Evolutionary conservation across 1,139 yeast genomes (phyloP).

Genomic region (Williopsis jadinii): DNA sequence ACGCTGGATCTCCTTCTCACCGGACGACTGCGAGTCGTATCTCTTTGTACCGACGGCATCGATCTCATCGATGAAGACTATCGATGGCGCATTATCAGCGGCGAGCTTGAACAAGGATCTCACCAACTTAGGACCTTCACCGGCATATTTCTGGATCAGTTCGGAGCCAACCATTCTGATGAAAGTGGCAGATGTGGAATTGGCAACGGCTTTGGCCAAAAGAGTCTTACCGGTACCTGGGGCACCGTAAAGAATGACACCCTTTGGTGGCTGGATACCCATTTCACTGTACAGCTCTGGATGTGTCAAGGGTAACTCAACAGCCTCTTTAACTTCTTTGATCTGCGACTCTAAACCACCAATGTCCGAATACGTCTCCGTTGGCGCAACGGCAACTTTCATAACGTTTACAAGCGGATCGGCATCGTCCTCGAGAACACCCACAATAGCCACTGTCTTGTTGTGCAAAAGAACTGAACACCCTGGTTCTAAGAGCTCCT

Average conservation of each 20-base stretch:
- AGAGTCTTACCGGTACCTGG: constrained; percentile 99
- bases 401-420: constrained; percentile 97
- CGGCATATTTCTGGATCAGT: constrained; percentile 91
- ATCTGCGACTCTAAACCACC: constrained; percentile 96
- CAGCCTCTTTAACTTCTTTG: constrained; percentile 97
- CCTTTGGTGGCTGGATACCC: constrained; percentile 99
- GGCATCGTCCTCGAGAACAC: constrained; percentile 93
- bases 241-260: constrained; percentile 96
- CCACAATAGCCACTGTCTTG: constrained; percentile 90
- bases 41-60: constrained; percentile 99
- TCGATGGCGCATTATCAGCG: constrained; percentile 94
- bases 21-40: constrained; percentile 93
- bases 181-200: constrained; percentile 94
- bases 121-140: constrained; percentile 95
- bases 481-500: constrained; percentile 95
- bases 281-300: constrained; percentile 97
- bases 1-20: constrained; percentile 97
- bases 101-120: constrained; percentile 96
- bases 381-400: constrained; percentile 96
- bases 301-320: constrained; percentile 93
- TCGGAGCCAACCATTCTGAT: constrained; percentile 96
- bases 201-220: constrained; percentile 97
- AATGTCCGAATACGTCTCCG: constrained; percentile 93
- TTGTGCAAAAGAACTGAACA: constrained; percentile 94
- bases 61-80: constrained; percentile 96